Base-by-base conservation (phyloP, 495 filamentous ascomycete species). In the Friedmanniomyces simplex region DNA sequence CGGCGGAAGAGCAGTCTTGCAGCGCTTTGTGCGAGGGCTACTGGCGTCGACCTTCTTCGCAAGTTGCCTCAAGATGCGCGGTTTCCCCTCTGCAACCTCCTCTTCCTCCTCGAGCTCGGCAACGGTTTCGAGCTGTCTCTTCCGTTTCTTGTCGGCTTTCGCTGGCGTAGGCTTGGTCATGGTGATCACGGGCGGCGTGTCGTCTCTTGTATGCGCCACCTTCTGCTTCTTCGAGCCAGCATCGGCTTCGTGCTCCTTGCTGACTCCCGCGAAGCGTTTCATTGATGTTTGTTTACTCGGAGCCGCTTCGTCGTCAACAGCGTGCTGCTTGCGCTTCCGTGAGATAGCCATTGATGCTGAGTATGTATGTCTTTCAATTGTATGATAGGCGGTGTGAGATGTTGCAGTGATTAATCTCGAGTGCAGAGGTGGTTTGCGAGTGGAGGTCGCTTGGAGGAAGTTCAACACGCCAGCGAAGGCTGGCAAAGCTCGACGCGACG, bases 281-380 rank as follows among this genome's bases (percentile, higher is more conserved):
- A n/a, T 50, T 1, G 49, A 42, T 53, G 43, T 34, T 25, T 55
- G 50, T 50, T 62, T 50, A 43, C 7, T 34, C 2, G 60, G 14
- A 16, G 18, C 5, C 13, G 13, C 20, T 14, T 28, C 25, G 32
- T 59, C 57, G 12, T 55, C 57, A 45, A n/a, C 42, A 6, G 30
- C 47, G n/a, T 16, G 43, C 25, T 63, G 61, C 57, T 63, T 63
- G 25, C 61, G 61, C 41, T 63, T 63, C 22, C 61, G 39, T 18
- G 41, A 10, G 3, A 18, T 22, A 3, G 60, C 55, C 60, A 63
- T 63, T 39, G 55, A 16, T 49, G 46, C 39, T 5, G 14, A 16
- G 5, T 43, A 43, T 43, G 39, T 43, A 16, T 43, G 28, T 6
- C 5, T 43, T 3, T 3, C 22, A 16, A n/a, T 24, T 3, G 46